These are phyloP conservation scores for Limnomonas spitsbergensis DNA, from an alignment of 139 green algal genomes.

Conservation along the genomic window DNA sequence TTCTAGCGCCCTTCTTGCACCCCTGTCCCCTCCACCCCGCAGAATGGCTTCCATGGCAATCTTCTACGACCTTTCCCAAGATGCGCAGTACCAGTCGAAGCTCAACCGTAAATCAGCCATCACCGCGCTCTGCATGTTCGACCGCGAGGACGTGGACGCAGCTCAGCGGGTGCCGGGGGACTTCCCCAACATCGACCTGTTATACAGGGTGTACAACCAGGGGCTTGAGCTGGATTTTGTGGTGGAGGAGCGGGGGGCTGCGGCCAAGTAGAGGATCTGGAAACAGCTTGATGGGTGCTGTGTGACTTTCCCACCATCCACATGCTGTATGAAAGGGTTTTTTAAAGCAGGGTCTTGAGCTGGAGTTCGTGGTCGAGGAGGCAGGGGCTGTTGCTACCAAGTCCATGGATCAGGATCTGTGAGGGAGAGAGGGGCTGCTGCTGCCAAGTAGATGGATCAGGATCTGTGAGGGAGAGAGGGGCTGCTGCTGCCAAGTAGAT, in stretches of 20 bases:
- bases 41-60: slow-evolving; percentile 53
- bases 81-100: slow-evolving; percentile 47
- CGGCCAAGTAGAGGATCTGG: background rate
- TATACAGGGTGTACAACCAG: slow-evolving; percentile 51
- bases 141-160: slow-evolving; percentile 47
- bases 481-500: no score
- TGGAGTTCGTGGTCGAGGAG: no score
- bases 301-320: no score
- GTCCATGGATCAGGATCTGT: no score
- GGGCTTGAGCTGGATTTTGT: slow-evolving; percentile 46
- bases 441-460: no score
- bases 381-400: no score
- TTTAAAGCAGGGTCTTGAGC: no score
- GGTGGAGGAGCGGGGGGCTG: slow-evolving; percentile 35
- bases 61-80: slow-evolving; percentile 63
- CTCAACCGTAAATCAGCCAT: slow-evolving; percentile 44
- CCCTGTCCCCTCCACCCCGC: background rate
- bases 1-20: no score
- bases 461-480: no score
- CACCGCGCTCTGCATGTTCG: slow-evolving; percentile 62
- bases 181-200: slow-evolving; percentile 62
- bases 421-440: no score
- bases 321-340: no score
- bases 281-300: no score
- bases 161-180: slow-evolving; percentile 33